Base-by-base conservation (phyloP, 2,329 filamentous ascomycete species). In the Venturia asperata region DNA sequence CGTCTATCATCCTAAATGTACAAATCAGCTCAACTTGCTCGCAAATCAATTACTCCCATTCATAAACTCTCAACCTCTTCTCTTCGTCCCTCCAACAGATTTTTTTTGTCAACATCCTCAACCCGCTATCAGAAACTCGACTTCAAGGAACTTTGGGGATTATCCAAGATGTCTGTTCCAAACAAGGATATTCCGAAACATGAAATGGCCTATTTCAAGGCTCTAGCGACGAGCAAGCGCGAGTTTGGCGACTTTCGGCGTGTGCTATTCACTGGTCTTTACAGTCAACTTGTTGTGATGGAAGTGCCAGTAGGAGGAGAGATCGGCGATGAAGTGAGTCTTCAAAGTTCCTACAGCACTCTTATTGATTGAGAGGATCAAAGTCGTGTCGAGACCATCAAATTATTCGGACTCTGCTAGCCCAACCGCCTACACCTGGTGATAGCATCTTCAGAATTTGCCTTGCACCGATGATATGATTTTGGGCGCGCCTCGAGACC, bases 231-330 rank as follows among this genome's bases (percentile, higher is more conserved):
- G 10, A 76, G 80, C 9, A 77, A 85, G 61, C 78, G 85, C 24
- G 76, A 79, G 47, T 86, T 84, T 24, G 80, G 76, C 2, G 82
- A 85, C 66, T 87, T 87, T 71, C 77, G 85, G 4, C 83, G 82
- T 42, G 84, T 88, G 27, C 74, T 88, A 17, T 85, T 82, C 74
- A 87, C 85, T 1, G 85, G 85, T 0, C 74, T 87, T 7, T 87
- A 87, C 72, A 81, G 79, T 13, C 85, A 88, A 72, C 73, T 88
- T 10, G 85, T 87, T 0, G 78, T 85, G 0, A 88, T 87, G 85
- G 85, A 84, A 55, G 79, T 88, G 0, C 85, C 85, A 0, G 82
- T 85, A 0, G 81, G 80, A 17, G 85, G 85, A 2, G 85, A 88
- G 39, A 87, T 88, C 69, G 84, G 85, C n/a, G 85, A 87, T 63